Percentiles rank a stretch among this genome's conserved stretches.
Evolutionary conservation across 139 green algal species (phyloP).

Genomic region (Gonium pectorale): DNA sequence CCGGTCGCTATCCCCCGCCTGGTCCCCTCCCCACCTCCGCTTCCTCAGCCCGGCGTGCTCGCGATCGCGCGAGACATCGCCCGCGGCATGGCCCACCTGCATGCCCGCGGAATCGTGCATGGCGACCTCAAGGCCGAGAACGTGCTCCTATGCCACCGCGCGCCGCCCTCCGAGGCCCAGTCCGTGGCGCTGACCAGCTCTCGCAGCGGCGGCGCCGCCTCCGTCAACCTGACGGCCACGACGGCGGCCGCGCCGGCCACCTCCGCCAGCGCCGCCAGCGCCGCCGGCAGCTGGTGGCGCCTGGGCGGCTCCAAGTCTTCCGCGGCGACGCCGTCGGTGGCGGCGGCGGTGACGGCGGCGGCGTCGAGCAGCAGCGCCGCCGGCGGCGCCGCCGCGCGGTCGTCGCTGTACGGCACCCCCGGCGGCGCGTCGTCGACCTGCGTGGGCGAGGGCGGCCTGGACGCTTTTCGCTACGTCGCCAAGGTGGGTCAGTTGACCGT

Average conservation of each 20-base stretch:
- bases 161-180: no score
- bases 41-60: conserved; percentile 23
- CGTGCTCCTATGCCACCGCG: conserved; percentile 69
- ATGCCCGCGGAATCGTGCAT: conserved; percentile 71
- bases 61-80: conserved; percentile 20
- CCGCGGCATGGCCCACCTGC: conserved; percentile 73
- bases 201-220: conserved; percentile 22
- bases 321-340: background rate
- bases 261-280: background rate
- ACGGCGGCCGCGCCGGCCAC: background rate
- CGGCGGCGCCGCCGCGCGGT: background rate
- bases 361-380: background rate
- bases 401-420: background rate
- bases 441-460: conserved; percentile 51
- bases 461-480: conserved; percentile 52
- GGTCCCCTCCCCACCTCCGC: background rate
- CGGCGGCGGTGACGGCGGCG: background rate
- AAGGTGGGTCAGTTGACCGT: conserved; percentile 59
- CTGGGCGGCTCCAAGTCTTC: background rate
- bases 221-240: no score
- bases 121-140: conserved; percentile 90
- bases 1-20: no score
- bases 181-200: conserved; percentile 40
- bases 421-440: conserved; percentile 47
- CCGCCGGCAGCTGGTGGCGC: background rate